A percentile compares a stretch with the other conserved stretches of the same genome.
These are phyloP conservation scores for Ramaria sp. DNA, from an alignment of 768 basidiomycete species.

Conservation along the genomic window DNA sequence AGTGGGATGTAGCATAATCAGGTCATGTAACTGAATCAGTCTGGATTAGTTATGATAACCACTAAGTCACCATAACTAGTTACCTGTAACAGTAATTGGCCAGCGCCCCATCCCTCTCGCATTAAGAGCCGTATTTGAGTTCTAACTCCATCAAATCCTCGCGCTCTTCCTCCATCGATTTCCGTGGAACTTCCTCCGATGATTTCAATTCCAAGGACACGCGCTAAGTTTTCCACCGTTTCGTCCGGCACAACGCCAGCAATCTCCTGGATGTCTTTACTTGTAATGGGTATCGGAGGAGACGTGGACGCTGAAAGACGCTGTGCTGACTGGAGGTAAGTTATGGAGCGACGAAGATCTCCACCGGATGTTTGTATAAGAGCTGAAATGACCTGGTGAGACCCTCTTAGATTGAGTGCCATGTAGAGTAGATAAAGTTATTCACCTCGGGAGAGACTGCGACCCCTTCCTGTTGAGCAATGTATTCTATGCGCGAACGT, in stretches of 20 bases:
- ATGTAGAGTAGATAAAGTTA: background rate
- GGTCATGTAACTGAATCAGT: slow-evolving; percentile 69
- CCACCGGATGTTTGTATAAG: slow-evolving; percentile 78
- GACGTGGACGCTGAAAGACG: slow-evolving; percentile 67
- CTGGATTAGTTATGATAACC: slow-evolving; percentile 1
- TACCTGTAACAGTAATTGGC: slow-evolving; percentile 84
- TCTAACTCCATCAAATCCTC: slow-evolving; percentile 50
- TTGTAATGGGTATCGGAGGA: slow-evolving; percentile 65
- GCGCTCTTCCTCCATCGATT: slow-evolving; percentile 24
- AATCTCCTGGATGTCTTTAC: slow-evolving; percentile 86
- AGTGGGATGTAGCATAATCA: slow-evolving; percentile 73
- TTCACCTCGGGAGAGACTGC: slow-evolving; percentile 29
- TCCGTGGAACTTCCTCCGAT: slow-evolving; percentile 40
- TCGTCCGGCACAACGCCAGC: slow-evolving; percentile 84
- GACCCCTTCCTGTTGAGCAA: slow-evolving; percentile 69
- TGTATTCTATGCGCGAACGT: slow-evolving; percentile 61
- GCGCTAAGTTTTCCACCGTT: slow-evolving; percentile 59
- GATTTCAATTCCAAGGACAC: slow-evolving; percentile 61
- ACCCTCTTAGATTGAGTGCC: background rate
- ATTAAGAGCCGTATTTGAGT: slow-evolving; percentile 65
- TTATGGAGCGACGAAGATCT: slow-evolving; percentile 93
- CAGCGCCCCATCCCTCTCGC: slow-evolving; percentile 86
- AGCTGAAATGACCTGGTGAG: slow-evolving; percentile 42
- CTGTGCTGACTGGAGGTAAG: slow-evolving; percentile 92
- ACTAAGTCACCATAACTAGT: slow-evolving; percentile 17